These are phyloP conservation scores for Limnanthes douglasii DNA, from an alignment of 345 rosid genomes.

Conservation along the genomic window DNA sequence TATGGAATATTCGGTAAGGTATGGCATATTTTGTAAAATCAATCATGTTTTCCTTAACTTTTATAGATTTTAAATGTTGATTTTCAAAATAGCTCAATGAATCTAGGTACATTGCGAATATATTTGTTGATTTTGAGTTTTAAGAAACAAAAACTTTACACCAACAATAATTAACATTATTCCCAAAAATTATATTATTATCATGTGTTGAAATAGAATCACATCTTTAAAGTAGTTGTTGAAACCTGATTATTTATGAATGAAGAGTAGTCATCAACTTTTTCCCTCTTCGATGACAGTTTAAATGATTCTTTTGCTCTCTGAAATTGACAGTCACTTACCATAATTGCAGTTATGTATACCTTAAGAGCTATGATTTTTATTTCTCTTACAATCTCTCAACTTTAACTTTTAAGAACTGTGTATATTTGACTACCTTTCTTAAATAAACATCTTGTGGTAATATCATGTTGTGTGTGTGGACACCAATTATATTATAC, in stretches of 20 bases:
- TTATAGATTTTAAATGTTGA: no score
- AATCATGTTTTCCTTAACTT: no score
- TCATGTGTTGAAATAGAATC: no score
- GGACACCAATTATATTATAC: conserved; percentile 56
- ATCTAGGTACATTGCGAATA: no score
- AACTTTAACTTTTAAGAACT: conserved; percentile 74
- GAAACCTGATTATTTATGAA: conserved; percentile 19
- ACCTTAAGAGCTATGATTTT: conserved; percentile 78
- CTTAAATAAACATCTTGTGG: conserved; percentile 54
- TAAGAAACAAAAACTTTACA: no score
- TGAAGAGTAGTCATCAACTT: conserved; percentile 45
- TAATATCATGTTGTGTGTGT: conserved; percentile 64
- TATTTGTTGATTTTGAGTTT: no score
- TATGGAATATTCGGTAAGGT: no score
- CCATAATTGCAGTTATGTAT: conserved; percentile 44
- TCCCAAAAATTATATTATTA: no score
- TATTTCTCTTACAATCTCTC: conserved; percentile 79
- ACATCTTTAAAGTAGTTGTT: not conserved
- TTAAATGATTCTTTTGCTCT: conserved; percentile 42
- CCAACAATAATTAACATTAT: no score
- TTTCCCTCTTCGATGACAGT: conserved; percentile 56
- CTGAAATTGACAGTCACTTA: conserved; percentile 51
- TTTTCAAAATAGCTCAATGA: no score
- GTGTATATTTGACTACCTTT: conserved; percentile 56
- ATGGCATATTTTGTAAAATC: no score